Base-by-base conservation (phyloP, 208 protist species). In the Trypanosoma melophagium region DNA sequence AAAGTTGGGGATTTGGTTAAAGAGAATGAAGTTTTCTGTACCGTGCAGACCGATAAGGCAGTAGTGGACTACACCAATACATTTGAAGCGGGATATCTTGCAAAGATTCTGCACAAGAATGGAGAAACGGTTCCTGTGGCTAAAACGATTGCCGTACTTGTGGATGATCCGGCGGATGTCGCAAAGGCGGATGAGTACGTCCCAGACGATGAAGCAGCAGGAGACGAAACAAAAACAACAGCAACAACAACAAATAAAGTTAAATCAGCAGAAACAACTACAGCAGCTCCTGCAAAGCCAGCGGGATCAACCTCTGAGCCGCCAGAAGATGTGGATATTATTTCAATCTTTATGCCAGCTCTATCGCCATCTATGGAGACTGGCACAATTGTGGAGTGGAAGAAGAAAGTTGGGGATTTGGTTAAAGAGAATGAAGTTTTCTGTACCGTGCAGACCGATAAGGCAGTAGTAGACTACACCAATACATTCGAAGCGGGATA, bases 31-130 rank as follows among this genome's bases (percentile, higher is more conserved):
- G 82, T 97, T 25, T 83, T 98, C 73, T 92, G 84, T 70, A 86
- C 93, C 24, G 86, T 98, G 35, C 96, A 99, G 86, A 99, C 98
- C 4, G 98, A 99, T 84, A 99, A 99, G 88, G 97, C 98, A 14
- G 96, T 97, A 0, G 92, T 98, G 67, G 97, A 98, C 77, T 98
- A 97, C 75, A 97, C 98, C 52, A 89, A 91, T 66, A 84, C 79
- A 31, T 98, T 98, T 40, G 96, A 98, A 25, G 57, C 69, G 3
- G 98, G 97, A 65, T 97, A 97, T 71, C 71, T 99, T 17, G 98
- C 97, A 9, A 98, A 98, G 79, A 97, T 99, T 60, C 88, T 98
- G 40, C 76, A 88, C 41, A 49, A 81, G 44, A 92, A 84, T 55
- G 96, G 96, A 28, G 72, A 84, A 22, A 80, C 88, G 14, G 80